Percentiles rank a stretch among this genome's conserved stretches.
phyloP scores from a whole-genome alignment of 164 flowering plant species.

The Hamamelis virginiana region DNA sequence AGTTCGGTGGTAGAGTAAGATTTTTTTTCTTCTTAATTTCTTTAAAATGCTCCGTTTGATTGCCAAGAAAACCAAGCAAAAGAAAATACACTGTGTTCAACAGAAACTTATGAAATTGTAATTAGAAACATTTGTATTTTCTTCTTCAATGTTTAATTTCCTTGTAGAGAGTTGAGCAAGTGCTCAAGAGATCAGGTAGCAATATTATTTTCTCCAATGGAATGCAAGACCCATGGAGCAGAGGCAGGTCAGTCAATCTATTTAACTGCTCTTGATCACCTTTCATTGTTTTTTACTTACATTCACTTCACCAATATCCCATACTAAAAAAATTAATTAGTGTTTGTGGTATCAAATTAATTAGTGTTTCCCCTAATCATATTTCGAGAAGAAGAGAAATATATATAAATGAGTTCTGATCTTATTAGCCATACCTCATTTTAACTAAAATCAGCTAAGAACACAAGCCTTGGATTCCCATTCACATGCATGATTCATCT shows the following conservation, averaged over 20 bases:
- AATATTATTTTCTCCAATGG: slow-evolving; percentile 67
- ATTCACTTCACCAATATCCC: too few relatives aligned
- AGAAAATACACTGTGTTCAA: neutral
- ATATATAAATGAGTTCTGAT: too few relatives aligned
- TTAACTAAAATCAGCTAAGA: too few relatives aligned
- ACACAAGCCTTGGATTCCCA: too few relatives aligned
- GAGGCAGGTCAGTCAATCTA: slow-evolving; percentile 46
- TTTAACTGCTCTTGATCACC: too few relatives aligned
- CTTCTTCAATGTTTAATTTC: neutral
- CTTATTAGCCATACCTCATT: too few relatives aligned
- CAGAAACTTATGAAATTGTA: neutral
- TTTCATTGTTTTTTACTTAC: too few relatives aligned
- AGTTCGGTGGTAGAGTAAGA: slow-evolving; percentile 55
- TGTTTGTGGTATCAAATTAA: too few relatives aligned
- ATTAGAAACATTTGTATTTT: neutral
- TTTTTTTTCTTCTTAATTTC: neutral
- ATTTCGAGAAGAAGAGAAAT: neutral
- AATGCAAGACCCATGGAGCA: slow-evolving; percentile 72
- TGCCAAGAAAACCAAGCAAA: neutral
- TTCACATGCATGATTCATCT: too few relatives aligned
- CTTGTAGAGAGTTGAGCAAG: slow-evolving; percentile 39
- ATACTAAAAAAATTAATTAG: neutral
- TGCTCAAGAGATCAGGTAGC: slow-evolving; percentile 53
- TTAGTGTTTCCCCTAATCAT: neutral
- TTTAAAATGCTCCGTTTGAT: neutral